Conservation (phyloP, 768 basidiomycete genomes). For the Suillus hirtellus region DNA sequence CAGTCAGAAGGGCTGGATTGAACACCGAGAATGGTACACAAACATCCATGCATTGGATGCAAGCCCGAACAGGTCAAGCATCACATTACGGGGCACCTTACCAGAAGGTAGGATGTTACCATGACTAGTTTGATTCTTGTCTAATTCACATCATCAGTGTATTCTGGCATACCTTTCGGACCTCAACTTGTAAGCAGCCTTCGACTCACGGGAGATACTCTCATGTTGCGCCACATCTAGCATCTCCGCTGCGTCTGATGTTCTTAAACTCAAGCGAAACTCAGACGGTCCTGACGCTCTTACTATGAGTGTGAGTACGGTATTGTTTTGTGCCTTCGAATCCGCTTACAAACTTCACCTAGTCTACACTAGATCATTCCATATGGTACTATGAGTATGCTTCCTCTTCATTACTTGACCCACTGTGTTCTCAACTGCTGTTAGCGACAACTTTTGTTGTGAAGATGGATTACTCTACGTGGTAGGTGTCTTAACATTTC, state of each 20-base stretch:
- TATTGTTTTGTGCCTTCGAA: constrained; percentile 7
- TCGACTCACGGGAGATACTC: constrained; percentile 3
- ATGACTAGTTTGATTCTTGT: constrained; percentile 1
- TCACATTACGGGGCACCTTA: constrained; percentile 69
- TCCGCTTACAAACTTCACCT: constrained; percentile 6
- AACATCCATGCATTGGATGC: constrained; percentile 78
- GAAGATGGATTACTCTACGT: constrained; percentile 82
- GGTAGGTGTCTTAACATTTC: constrained; percentile 40
- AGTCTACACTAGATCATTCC: constrained; percentile 79
- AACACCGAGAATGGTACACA: constrained; percentile 47
- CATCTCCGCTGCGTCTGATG: constrained; percentile 52
- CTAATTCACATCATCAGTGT: constrained; percentile 46
- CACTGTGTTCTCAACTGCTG: constrained; percentile 9
- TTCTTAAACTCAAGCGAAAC: constrained; percentile 52
- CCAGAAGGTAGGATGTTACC: constrained; percentile 58
- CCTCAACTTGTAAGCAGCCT: constrained; percentile 61
- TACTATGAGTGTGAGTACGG: constrained; percentile 59
- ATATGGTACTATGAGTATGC: constrained; percentile 78
- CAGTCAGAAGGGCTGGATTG: constrained; percentile 54
- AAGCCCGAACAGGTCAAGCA: constrained; percentile 54
- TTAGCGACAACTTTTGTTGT: constrained; percentile 72
- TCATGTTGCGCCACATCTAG: constrained; percentile 36
- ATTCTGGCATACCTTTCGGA: constrained; percentile 82
- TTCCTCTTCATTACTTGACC: background rate
- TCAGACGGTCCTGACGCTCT: constrained; percentile 50